These are phyloP conservation scores for Dichotomocladium elegans DNA, from an alignment of 371 early-diverging fungal genomes.

Conservation along the genomic window DNA sequence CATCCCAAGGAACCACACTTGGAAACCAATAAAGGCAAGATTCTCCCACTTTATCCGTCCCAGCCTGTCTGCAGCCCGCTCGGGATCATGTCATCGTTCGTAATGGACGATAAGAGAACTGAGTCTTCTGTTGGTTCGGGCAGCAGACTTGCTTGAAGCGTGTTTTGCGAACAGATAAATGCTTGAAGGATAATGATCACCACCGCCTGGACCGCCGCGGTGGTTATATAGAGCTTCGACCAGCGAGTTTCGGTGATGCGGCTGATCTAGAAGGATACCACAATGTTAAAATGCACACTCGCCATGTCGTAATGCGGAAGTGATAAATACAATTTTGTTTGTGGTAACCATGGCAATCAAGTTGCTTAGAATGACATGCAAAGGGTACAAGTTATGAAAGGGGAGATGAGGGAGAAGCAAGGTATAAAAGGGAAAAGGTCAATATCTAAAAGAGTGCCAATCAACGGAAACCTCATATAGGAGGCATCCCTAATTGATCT, in stretches of 20 bases:
- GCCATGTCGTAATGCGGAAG: neutral
- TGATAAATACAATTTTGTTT: conserved; percentile 30
- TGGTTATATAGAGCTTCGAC: conserved; percentile 34
- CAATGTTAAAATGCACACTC: neutral
- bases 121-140: conserved; percentile 10
- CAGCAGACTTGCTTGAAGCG: conserved; percentile 15
- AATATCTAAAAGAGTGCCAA: conserved; percentile 1
- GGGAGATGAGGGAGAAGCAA: conserved; percentile 6
- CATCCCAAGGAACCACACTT: conserved; percentile 40
- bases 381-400: conserved; percentile 4
- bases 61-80: conserved; percentile 25
- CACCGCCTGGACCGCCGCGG: conserved; percentile 26
- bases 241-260: conserved; percentile 38
- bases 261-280: conserved; percentile 15
- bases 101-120: neutral
- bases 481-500: no score
- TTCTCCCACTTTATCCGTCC: conserved; percentile 42
- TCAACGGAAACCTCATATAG: neutral
- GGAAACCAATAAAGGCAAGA: conserved; percentile 37
- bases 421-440: conserved; percentile 7
- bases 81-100: conserved; percentile 11
- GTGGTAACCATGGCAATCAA: conserved; percentile 34
- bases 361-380: conserved; percentile 19
- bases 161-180: conserved; percentile 28
- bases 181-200: conserved; percentile 27